Evolutionary conservation across 2,329 filamentous ascomycete genomes (phyloP).

Genomic region (Fusarium sarcochroum): DNA sequence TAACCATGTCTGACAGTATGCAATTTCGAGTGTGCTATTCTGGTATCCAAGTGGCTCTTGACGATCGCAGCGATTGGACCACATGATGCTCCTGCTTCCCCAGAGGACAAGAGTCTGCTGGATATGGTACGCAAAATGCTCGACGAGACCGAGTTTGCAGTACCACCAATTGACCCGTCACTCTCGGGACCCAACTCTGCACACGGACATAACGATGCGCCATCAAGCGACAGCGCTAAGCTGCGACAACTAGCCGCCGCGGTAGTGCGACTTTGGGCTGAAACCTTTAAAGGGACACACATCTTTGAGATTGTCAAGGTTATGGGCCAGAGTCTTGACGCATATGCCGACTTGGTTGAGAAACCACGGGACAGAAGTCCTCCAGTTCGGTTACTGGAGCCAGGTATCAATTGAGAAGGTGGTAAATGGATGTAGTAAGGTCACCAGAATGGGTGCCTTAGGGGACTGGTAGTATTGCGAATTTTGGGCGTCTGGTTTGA

Average conservation of each 20-base stretch:
- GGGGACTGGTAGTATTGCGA: slow-evolving; percentile 1
- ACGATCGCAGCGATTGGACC: slow-evolving; percentile 67
- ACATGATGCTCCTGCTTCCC: slow-evolving; percentile 63
- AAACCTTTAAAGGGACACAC: slow-evolving; percentile 73
- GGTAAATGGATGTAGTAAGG: neutral
- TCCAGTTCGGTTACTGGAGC: slow-evolving; percentile 43
- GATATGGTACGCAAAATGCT: slow-evolving; percentile 71
- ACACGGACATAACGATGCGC: slow-evolving; percentile 58
- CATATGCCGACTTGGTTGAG: slow-evolving; percentile 69
- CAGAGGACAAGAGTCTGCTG: slow-evolving; percentile 68
- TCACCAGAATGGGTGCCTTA: neutral
- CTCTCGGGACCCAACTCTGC: slow-evolving; percentile 59
- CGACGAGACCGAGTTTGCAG: slow-evolving; percentile 74
- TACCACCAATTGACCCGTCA: slow-evolving; percentile 68
- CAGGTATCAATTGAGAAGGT: slow-evolving; percentile 35
- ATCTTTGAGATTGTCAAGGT: slow-evolving; percentile 72
- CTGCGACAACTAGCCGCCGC: slow-evolving; percentile 70
- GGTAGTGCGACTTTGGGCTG: slow-evolving; percentile 72
- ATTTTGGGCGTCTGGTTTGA: slow-evolving; percentile 28
- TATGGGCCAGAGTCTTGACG: slow-evolving; percentile 70
- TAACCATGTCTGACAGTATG: slow-evolving; percentile 59
- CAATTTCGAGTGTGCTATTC: slow-evolving; percentile 72
- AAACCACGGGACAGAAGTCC: slow-evolving; percentile 65
- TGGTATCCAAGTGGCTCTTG: slow-evolving; percentile 73
- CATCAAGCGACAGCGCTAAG: slow-evolving; percentile 64